Conservation (phyloP, 2,329 filamentous ascomycete species). For the Sporothrix humicola region DNA sequence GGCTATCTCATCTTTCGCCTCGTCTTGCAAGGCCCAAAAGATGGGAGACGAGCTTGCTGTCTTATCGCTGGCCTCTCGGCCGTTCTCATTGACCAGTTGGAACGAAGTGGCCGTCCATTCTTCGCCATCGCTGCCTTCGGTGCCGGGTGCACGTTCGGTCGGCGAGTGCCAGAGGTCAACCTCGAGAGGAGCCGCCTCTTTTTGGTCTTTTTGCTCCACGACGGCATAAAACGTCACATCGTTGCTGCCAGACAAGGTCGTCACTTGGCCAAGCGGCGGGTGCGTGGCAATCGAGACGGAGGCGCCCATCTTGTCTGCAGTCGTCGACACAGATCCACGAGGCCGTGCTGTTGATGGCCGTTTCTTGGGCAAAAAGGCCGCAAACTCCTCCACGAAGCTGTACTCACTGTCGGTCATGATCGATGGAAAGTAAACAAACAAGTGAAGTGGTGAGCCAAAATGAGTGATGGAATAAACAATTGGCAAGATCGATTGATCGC, state of each 20-base stretch:
- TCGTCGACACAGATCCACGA: background rate
- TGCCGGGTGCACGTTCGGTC: conserved; percentile 52
- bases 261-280: conserved; percentile 75
- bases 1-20: conserved; percentile 40
- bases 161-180: conserved; percentile 73
- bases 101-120: conserved; percentile 59
- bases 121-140: conserved; percentile 42
- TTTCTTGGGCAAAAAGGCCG: conserved; percentile 35
- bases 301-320: conserved; percentile 29
- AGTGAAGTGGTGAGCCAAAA: background rate
- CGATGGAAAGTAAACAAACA: no score
- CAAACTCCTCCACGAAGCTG: conserved; percentile 37
- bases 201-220: conserved; percentile 67
- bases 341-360: background rate
- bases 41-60: conserved; percentile 49
- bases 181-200: conserved; percentile 77
- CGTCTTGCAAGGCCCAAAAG: conserved; percentile 52
- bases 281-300: conserved; percentile 50
- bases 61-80: conserved; percentile 31
- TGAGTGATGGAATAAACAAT: background rate
- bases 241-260: conserved; percentile 59
- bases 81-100: conserved; percentile 34
- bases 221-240: conserved; percentile 69
- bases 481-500: no score
- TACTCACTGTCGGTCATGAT: conserved; percentile 29